Evolutionary conservation across 2,329 filamentous ascomycete genomes (phyloP).

Genomic region (Arthrobotrys entomopaga): DNA sequence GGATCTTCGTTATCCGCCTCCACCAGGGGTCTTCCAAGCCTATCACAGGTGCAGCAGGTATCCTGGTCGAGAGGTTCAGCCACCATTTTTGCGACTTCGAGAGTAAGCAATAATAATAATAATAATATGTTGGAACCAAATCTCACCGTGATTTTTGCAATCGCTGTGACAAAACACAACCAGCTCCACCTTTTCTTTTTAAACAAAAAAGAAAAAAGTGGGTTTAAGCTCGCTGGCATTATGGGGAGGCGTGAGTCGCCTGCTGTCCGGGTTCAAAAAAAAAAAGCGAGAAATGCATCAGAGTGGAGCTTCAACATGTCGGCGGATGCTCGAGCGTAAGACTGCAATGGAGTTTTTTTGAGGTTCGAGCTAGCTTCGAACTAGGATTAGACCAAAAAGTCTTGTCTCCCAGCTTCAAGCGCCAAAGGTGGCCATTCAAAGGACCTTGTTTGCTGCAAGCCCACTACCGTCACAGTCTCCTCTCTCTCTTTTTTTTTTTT

Average conservation of each 20-base stretch:
- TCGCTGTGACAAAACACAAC: conserved; percentile 50
- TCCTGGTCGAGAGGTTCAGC: conserved; percentile 49
- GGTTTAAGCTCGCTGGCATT: conserved; percentile 42
- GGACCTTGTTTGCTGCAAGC: conserved; percentile 40
- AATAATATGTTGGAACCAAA: conserved; percentile 9
- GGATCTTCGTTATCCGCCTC: conserved; percentile 54
- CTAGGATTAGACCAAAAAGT: conserved; percentile 29
- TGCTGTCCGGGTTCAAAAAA: conserved; percentile 40
- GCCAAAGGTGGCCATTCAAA: conserved; percentile 50
- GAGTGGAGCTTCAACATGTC: conserved; percentile 34
- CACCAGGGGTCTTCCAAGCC: conserved; percentile 34
- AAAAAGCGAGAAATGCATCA: conserved; percentile 48
- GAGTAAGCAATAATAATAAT: conserved; percentile 52
- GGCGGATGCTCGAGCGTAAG: conserved; percentile 19
- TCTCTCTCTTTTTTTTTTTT: neutral
- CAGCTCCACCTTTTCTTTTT: conserved; percentile 39
- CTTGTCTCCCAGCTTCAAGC: conserved; percentile 37
- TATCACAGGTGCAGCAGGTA: conserved; percentile 49
- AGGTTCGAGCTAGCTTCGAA: conserved; percentile 30
- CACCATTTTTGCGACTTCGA: conserved; percentile 23
- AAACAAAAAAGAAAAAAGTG: conserved; percentile 10
- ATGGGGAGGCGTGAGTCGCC: conserved; percentile 35
- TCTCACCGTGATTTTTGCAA: conserved; percentile 54
- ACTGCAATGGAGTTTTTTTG: conserved; percentile 17
- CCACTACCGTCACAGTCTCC: conserved; percentile 20